Conservation (phyloP, 257 asterid genomes). For the Solanum chiquidenum region DNA sequence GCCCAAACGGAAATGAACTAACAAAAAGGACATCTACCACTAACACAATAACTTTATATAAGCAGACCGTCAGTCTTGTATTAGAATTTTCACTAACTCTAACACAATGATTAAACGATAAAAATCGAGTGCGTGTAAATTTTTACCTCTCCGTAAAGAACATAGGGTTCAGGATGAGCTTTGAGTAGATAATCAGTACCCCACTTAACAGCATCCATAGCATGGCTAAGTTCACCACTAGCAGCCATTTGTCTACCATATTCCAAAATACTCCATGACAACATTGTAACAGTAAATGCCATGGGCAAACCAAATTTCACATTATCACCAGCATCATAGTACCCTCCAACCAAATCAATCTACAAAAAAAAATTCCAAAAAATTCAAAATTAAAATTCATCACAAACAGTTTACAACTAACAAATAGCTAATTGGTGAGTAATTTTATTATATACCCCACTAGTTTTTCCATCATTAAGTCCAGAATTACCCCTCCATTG, state of each 20-base stretch:
- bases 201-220: constrained; percentile 89
- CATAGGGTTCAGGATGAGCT: constrained; percentile 84
- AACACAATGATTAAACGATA: background rate
- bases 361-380: constrained; percentile 4
- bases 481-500: constrained; percentile 95
- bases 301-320: constrained; percentile 93
- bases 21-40: too few relatives aligned
- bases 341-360: constrained; percentile 98
- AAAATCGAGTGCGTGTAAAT: background rate
- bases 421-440: background rate
- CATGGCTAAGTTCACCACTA: constrained; percentile 72
- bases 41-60: too few relatives aligned
- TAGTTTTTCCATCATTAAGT: constrained; percentile 70
- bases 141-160: constrained; percentile 68
- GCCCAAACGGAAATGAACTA: too few relatives aligned
- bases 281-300: constrained; percentile 93
- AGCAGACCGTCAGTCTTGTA: too few relatives aligned
- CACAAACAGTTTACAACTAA: background rate
- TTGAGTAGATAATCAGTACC: constrained; percentile 94
- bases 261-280: constrained; percentile 90
- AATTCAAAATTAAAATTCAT: background rate
- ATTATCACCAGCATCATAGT: constrained; percentile 97
- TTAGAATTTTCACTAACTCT: too few relatives aligned
- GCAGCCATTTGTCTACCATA: constrained; percentile 71
- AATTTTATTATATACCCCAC: constrained; percentile 41